Conservation (phyloP, 192 early-diverging fungal species). For the Lobosporangium transversale region DNA sequence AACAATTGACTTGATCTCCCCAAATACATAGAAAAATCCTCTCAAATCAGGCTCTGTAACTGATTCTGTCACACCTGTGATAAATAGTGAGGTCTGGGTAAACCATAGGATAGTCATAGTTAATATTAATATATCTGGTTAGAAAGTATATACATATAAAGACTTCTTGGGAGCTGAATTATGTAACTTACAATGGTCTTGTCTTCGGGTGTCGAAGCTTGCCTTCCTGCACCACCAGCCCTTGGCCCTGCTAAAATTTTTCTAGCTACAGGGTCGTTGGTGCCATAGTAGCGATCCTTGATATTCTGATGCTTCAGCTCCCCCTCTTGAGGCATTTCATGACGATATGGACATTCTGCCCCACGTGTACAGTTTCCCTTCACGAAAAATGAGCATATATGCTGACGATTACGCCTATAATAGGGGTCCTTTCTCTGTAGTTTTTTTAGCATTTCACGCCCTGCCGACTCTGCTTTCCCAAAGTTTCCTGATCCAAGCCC, state of each 20-base stretch:
- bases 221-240: constrained; percentile 57
- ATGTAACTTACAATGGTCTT: constrained; percentile 68
- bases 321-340: constrained; percentile 88
- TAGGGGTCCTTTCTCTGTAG: constrained; percentile 90
- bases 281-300: constrained; percentile 93
- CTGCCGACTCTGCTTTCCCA: constrained; percentile 75
- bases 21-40: constrained; percentile 82
- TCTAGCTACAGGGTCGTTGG: constrained; percentile 93
- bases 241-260: constrained; percentile 75
- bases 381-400: constrained; percentile 96
- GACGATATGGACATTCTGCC: constrained; percentile 94
- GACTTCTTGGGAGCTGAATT: not conserved
- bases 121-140: not conserved
- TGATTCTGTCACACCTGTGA: constrained; percentile 80
- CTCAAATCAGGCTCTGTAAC: constrained; percentile 78
- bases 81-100: constrained; percentile 80
- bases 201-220: constrained; percentile 78
- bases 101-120: not conserved
- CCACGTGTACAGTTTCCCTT: constrained; percentile 96
- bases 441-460: constrained; percentile 77
- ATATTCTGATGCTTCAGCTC: constrained; percentile 94
- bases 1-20: constrained; percentile 90
- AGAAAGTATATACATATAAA: not conserved
- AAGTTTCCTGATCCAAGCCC: constrained; percentile 70
- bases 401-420: constrained; percentile 89